These are phyloP conservation scores for Aspergillus sclerotialis DNA, from an alignment of 2,329 filamentous ascomycete species.

Conservation along the genomic window DNA sequence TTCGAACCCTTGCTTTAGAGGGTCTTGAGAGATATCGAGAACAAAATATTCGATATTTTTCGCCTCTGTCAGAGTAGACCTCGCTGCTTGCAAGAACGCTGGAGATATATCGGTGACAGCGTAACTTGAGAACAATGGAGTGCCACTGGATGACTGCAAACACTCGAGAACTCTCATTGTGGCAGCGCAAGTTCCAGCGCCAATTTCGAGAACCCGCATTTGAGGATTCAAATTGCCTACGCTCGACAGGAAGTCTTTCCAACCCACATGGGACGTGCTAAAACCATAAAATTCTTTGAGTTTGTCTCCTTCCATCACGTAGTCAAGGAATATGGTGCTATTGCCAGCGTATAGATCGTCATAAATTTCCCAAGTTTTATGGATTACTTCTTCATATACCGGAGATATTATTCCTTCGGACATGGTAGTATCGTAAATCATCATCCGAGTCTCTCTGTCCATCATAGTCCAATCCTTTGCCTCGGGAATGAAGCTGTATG, in stretches of 20 bases:
- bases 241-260: background rate
- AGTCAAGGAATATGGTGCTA: background rate
- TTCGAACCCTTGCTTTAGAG: constrained; percentile 22
- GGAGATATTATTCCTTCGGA: no score
- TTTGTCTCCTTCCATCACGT: background rate
- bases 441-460: background rate
- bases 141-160: constrained; percentile 2
- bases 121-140: constrained; percentile 15
- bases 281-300: background rate
- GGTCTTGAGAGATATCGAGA: constrained; percentile 24
- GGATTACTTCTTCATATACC: background rate
- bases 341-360: background rate
- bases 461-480: background rate
- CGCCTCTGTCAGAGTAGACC: constrained; percentile 15
- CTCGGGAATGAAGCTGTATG: background rate
- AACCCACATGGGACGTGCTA: background rate
- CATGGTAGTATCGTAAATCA: background rate
- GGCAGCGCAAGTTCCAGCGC: background rate
- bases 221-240: background rate
- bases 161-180: background rate
- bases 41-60: constrained; percentile 20
- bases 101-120: constrained; percentile 25
- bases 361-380: background rate
- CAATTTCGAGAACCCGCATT: background rate
- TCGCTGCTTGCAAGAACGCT: constrained; percentile 20